Conservation (phyloP, 441 rosid genomes). For the Breynia disticha region DNA sequence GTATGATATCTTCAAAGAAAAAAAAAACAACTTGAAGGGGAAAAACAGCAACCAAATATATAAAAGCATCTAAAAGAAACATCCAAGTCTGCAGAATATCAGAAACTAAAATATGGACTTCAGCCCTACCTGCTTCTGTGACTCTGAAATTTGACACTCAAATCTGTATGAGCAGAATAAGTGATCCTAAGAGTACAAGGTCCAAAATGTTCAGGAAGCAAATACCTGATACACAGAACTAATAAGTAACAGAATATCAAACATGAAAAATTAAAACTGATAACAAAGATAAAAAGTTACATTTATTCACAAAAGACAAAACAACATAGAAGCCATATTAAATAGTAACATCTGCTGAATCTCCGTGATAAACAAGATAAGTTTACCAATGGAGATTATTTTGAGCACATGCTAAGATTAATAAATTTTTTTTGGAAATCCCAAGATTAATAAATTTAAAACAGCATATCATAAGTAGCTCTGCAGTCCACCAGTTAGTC, state of each 20-base stretch:
- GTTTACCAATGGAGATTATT: too few relatives aligned
- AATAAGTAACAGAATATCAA: constrained; percentile 17
- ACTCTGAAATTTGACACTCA: constrained; percentile 96
- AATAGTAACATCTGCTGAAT: background rate
- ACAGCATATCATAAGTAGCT: too few relatives aligned
- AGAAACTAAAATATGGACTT: constrained; percentile 1
- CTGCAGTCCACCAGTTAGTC: background rate
- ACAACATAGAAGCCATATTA: background rate
- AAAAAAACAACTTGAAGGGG: background rate
- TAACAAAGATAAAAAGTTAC: background rate
- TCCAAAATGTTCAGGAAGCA: constrained; percentile 64
- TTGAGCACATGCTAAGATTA: too few relatives aligned
- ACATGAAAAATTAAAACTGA: constrained; percentile 1
- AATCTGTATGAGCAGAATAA: constrained; percentile 95
- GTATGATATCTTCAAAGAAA: background rate
- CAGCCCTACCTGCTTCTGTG: constrained; percentile 77
- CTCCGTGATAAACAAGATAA: too few relatives aligned
- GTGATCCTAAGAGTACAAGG: constrained; percentile 88
- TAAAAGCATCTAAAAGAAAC: background rate
- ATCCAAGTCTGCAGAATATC: background rate
- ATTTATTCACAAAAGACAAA: background rate
- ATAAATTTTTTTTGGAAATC: too few relatives aligned
- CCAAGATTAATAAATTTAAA: too few relatives aligned
- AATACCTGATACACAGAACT: constrained; percentile 47
- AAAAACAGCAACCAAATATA: background rate